Conservation (phyloP, 192 early-diverging fungal species). For the Backusella parvicylindrica region DNA sequence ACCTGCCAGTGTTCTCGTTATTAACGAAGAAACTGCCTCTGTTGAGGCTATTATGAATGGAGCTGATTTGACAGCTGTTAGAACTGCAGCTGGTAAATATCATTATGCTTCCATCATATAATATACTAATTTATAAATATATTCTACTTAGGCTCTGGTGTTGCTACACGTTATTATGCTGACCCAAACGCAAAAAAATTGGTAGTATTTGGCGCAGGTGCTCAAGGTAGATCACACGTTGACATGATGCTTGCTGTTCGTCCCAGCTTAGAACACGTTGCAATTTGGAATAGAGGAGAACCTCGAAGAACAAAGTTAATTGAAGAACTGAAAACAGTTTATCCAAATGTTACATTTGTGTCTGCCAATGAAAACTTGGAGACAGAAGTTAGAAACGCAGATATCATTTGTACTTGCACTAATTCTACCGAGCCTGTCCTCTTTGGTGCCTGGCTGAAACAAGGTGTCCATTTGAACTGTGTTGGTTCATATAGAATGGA, state of each 20-base stretch:
- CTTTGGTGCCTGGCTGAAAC: constrained; percentile 36
- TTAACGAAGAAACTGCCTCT: constrained; percentile 42
- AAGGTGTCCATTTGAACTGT: constrained; percentile 46
- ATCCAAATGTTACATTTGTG: constrained; percentile 23
- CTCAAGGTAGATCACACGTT: constrained; percentile 47
- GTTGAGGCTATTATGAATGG: constrained; percentile 47
- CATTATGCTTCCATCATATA: not conserved
- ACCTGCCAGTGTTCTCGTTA: constrained; percentile 38
- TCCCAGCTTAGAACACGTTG: constrained; percentile 34
- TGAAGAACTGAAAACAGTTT: constrained; percentile 14
- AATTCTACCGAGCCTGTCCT: constrained; percentile 39
- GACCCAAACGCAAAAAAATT: constrained; percentile 21
- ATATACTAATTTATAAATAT: not conserved
- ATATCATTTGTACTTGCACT: constrained; percentile 55
- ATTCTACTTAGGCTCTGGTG: constrained; percentile 33
- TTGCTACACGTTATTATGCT: constrained; percentile 41
- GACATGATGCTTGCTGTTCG: constrained; percentile 42
- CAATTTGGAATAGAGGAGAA: constrained; percentile 44
- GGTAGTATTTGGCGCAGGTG: constrained; percentile 50
- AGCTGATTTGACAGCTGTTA: constrained; percentile 39
- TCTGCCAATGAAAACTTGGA: constrained; percentile 28
- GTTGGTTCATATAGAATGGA: constrained; percentile 46
- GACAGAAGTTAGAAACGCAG: constrained; percentile 30
- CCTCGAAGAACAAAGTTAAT: constrained; percentile 31
- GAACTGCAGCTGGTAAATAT: constrained; percentile 45